Conservation (phyloP, 352 stramenopile genomes). For the Globisporangium nunn region DNA sequence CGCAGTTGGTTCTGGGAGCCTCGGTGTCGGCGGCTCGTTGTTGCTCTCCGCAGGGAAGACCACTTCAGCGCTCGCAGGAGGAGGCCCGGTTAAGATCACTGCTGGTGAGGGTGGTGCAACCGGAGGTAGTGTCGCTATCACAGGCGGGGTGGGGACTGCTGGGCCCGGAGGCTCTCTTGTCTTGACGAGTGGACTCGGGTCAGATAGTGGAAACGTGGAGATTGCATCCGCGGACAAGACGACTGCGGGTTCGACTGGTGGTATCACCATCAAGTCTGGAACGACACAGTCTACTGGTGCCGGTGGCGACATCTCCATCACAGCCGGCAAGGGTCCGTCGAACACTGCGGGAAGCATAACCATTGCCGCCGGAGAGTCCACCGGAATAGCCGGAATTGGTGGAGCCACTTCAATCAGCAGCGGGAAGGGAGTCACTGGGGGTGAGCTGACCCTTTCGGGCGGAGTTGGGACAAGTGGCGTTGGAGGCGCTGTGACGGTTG, state of each 20-base stretch:
- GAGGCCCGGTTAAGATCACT: conserved; percentile 19
- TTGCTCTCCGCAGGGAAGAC: conserved; percentile 28
- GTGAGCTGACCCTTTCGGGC: conserved; percentile 24
- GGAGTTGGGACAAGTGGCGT: conserved; percentile 27
- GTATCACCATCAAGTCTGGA: conserved; percentile 21
- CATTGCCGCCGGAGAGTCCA: conserved; percentile 31
- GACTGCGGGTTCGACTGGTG: conserved; percentile 24
- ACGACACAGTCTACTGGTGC: conserved; percentile 16
- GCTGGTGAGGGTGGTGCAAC: conserved; percentile 26
- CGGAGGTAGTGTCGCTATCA: conserved; percentile 19
- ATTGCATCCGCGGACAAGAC: conserved; percentile 25
- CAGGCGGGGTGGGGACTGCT: conserved; percentile 6
- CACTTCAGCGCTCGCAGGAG: conserved; percentile 15
- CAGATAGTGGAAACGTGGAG: conserved; percentile 23
- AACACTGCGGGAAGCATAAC: conserved; percentile 23
- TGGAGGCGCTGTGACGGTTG: conserved; percentile 36
- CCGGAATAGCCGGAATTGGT: conserved; percentile 15
- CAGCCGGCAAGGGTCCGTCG: conserved; percentile 20
- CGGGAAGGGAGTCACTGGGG: conserved; percentile 24
- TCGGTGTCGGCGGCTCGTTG: conserved; percentile 30
- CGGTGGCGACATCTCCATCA: conserved; percentile 28
- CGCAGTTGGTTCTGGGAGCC: conserved; percentile 31
- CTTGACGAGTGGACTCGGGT: conserved; percentile 28
- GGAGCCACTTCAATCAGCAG: conserved; percentile 15
- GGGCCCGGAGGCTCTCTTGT: conserved; percentile 27